Conservation (phyloP, 805 yeast genomes). For the Candida peoriensis region DNA sequence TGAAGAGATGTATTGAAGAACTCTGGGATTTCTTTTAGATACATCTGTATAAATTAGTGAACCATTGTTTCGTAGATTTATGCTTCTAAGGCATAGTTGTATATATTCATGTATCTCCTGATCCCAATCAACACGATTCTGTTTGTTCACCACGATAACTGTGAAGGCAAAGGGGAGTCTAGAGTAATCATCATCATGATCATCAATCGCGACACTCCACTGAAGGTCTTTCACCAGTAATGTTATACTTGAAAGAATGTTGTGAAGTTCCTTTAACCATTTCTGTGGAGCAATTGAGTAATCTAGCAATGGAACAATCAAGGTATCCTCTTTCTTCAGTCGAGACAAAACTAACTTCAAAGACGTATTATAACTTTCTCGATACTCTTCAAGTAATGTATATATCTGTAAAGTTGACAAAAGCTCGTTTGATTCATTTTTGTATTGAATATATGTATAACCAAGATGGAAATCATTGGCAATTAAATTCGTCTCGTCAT, state of each 20-base stretch:
- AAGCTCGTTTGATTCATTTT: conserved; percentile 11
- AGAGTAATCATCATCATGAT: no score
- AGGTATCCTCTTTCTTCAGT: background rate
- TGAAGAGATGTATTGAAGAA: conserved; percentile 7
- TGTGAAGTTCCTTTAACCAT: conserved; percentile 9
- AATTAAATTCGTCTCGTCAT: conserved; percentile 3
- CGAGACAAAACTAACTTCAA: background rate
- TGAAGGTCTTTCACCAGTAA: background rate
- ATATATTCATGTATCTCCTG: conserved; percentile 22
- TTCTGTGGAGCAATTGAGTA: conserved; percentile 11
- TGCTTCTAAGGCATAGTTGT: conserved; percentile 31
- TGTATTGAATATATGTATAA: conserved; percentile 17
- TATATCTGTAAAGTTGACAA: conserved; percentile 16
- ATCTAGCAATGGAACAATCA: conserved; percentile 15
- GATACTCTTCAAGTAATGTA: conserved; percentile 8
- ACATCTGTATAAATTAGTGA: conserved; percentile 10
- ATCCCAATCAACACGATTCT: conserved; percentile 8
- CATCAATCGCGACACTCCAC: no score
- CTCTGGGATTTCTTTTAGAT: conserved; percentile 1
- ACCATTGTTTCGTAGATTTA: conserved; percentile 7
- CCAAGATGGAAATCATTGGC: conserved; percentile 16
- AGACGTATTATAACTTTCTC: background rate
- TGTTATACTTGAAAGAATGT: background rate
- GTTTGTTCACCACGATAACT: conserved; percentile 9
- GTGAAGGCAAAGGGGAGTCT: conserved; percentile 3